Evolutionary conservation across 441 rosid species (phyloP).

Genomic region (Mallotus repandus): DNA sequence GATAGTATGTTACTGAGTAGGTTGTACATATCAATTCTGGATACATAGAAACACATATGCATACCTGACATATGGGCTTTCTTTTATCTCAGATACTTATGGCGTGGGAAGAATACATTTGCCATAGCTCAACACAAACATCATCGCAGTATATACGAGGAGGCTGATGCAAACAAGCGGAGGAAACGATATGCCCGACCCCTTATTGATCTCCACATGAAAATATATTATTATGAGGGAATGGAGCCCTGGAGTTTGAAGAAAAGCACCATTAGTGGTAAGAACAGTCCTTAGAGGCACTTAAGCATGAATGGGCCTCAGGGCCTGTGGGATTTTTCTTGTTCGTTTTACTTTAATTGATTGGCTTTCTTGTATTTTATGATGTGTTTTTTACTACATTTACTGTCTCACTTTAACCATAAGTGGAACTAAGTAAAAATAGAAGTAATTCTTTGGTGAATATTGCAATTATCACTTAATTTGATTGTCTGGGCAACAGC

Average conservation of each 20-base stretch:
- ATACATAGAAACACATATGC: neutral
- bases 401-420: neutral
- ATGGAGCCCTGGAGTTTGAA: conserved; percentile 85
- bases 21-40: neutral
- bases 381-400: neutral
- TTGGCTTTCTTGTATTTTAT: neutral
- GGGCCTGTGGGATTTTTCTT: neutral
- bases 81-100: conserved; percentile 60
- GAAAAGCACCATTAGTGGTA: conserved; percentile 78
- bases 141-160: conserved; percentile 80
- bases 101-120: conserved; percentile 90
- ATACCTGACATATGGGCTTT: conserved; percentile 8
- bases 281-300: conserved; percentile 16
- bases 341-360: conserved; percentile 1
- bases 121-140: conserved; percentile 96
- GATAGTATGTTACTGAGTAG: neutral
- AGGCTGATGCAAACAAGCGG: conserved; percentile 94
- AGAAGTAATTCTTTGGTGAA: neutral
- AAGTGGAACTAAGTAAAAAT: neutral
- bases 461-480: neutral
- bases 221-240: conserved; percentile 79
- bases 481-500: too few species aligned
- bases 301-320: neutral
- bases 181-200: conserved; percentile 93
- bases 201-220: conserved; percentile 92